Base-by-base conservation (phyloP, 129 eudicot species). In the Oenanthe sinensis region DNA sequence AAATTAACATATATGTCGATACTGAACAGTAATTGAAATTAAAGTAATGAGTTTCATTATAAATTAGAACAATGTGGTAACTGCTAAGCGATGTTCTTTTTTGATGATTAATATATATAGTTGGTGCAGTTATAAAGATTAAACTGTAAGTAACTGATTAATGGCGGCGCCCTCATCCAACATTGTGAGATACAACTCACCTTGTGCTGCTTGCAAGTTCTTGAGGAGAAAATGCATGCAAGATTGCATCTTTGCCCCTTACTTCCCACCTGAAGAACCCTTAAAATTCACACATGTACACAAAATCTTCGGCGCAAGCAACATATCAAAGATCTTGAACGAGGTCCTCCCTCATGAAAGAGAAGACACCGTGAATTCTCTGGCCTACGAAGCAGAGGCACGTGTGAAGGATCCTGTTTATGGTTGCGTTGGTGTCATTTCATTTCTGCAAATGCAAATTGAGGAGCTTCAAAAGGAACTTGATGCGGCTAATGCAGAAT, bases 141-240 rank as follows among this genome's bases (percentile, higher is more conserved):
- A 33, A 68, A 33, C 43, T 6, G 43, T 13, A 37, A 6, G 43
- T 13, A 37, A 17, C 20, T 28, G 73, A 68, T 24, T 8, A 79
- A 92, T 92, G 97, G 88, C 96, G 42, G 84, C 96, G 36, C 36
- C 36, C 73, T 87, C 98, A 33, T 60, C 16, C 46, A 90, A 83
- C 87, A 81, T 33, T 37, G 15, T 17, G 26, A 16, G 92, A 43
- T 89, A 93, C 97, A 93, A 85, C 82, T 83, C 96, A 20, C 98
- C 98, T 36, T 93, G 98, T 83, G 98, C 98, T 28, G 98, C 98
- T 70, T 93, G 97, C 96, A 93, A 93, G 85, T 93, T 91, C 84
- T 83, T 93, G 67, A 85, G 98, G 47, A 80, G 98, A 67, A 93
- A 93, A 77, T 93, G 98, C 91, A 81, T 89, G 88, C 97, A 91